Evolutionary conservation across 2,329 filamentous ascomycete species (phyloP), one percentile per base, ranked within the genome.

Genomic region (Fusarium redolens): DNA sequence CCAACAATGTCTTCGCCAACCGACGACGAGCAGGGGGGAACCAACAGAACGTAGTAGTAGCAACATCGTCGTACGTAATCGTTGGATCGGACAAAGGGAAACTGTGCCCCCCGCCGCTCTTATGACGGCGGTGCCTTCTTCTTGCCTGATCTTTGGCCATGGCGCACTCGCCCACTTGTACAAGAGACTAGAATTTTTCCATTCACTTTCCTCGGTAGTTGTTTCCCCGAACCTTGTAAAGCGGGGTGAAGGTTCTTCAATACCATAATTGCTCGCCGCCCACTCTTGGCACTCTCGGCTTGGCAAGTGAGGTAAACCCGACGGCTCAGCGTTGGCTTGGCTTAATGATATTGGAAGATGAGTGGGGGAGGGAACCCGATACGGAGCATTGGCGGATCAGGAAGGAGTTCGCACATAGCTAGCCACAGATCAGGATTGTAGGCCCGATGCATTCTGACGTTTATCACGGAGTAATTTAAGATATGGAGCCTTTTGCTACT

Each of bases 21-120:
- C 40, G 20, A 61, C 47, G 18, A 43, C 25, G 25, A 25, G 47
- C 57, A 61, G 58, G 58, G 48, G 48, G 28, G 48, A 54, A 31
- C 58, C 48, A 54, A 61, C 58, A 52, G 58, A 40, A 61, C 48
- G 40, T 61, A 47, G 40, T 33, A 44, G 43, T 48, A 48, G 44
- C 18, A 33, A 20, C 28, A 11, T 33, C 44, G 6, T 48, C 28
- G 28, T 48, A 48, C 17, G 28, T 48, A 48, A 48, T 31, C 28
- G 28, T 48, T 31, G 44, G 10, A 28, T 33, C 44, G 44, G 28
- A 31, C 44, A 13, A 48, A 33, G 44, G 44, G 44, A 48, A n/a
- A 31, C 6, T 31, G n/a, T 45, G 43, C 43, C 43, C 43, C n/a
- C n/a, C 22, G 25, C 25, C 43, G n/a, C n/a, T 28, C 28, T 48